phyloP scores from a whole-genome alignment of 2,329 filamentous ascomycete species.

The Neobulgaria alba region DNA sequence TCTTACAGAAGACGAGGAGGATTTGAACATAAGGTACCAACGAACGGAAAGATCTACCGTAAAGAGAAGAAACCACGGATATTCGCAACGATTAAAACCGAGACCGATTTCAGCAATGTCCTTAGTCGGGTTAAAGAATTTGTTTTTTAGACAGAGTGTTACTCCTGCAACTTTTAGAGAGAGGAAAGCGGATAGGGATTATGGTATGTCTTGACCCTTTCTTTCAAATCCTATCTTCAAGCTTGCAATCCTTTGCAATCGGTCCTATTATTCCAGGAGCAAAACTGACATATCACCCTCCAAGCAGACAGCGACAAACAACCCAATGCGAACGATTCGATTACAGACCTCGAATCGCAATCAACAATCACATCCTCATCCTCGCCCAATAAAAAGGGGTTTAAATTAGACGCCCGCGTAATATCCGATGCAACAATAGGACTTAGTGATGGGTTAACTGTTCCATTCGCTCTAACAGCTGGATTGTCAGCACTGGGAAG shows the following conservation, averaged over 20 bases:
- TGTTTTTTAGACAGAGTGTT: conserved; percentile 23
- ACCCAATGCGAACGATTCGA: conserved; percentile 2
- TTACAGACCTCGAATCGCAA: conserved; percentile 24
- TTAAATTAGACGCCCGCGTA: conserved; percentile 27
- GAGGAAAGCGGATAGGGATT: too few relatives aligned
- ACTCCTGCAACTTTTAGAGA: too few relatives aligned
- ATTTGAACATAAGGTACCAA: too few relatives aligned
- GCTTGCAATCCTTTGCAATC: too few relatives aligned
- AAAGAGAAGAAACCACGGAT: too few relatives aligned
- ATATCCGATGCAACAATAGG: conserved; percentile 51
- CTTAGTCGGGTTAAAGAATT: conserved; percentile 26
- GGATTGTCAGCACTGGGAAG: conserved; percentile 42
- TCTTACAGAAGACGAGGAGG: too few relatives aligned
- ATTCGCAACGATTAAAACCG: too few relatives aligned
- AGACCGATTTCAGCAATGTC: conserved; percentile 22
- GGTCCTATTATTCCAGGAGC: too few relatives aligned
- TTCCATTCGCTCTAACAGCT: conserved; percentile 55
- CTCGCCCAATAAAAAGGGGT: conserved; percentile 19
- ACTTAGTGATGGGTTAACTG: conserved; percentile 53
- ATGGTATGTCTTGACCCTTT: conserved; percentile 8
- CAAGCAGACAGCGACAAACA: too few relatives aligned
- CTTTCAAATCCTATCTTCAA: too few relatives aligned
- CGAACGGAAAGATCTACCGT: too few relatives aligned
- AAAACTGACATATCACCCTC: too few relatives aligned
- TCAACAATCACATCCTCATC: conserved; percentile 15